Evolutionary conservation across 768 basidiomycete species (phyloP), one percentile per base, ranked within the genome.

Genomic region (Lentinus brumalis): DNA sequence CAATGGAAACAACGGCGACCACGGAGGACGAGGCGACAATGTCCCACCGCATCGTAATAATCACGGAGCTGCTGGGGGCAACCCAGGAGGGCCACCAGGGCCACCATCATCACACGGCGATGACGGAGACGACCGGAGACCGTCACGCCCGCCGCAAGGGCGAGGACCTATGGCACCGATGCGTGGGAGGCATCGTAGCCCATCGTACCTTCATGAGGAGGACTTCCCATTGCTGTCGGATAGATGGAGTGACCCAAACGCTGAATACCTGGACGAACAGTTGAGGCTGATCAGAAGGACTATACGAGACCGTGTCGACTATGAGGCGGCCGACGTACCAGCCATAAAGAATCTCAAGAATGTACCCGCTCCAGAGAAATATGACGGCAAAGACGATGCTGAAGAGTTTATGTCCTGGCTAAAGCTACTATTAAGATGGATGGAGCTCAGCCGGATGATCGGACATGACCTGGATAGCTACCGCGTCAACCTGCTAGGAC

Each of bases 341-440:
- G 41, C 41, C 6, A 4, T 44, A 12, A 54, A 54, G 41, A 54
- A 54, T n/a, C 0, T 54, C 6, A 54, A 54, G 53, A 45, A 45
- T 10, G n/a, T 54, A 7, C 53, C 53, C 12, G 15, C 49, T 4
- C 57, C 49, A 1, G 57, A 58, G 1, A 51, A 44, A 16, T 58
- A 58, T 29, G 29, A n/a, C n/a, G 57, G 57, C 1, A 29, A 51
- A 21, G 49, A 58, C 40, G 57, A 58, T 18, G 29, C 39, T 41
- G 57, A 58, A 4, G 16, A 16, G 12, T 58, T 58, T 16, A 8
- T 50, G 16, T 5, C 26, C 3, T 58, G 57, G 57, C 16, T 58
- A 2, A 51, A 39, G 50, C 16, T 40, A 6, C 15, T 58, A 31
- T 39, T 58, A 3, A 47, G 57, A 1, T 58, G 46, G 47, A 21